Evolutionary conservation across 179 eudicot genomes (phyloP), one percentile per base, ranked within the genome.

Genomic region (Dionaea muscipula): DNA sequence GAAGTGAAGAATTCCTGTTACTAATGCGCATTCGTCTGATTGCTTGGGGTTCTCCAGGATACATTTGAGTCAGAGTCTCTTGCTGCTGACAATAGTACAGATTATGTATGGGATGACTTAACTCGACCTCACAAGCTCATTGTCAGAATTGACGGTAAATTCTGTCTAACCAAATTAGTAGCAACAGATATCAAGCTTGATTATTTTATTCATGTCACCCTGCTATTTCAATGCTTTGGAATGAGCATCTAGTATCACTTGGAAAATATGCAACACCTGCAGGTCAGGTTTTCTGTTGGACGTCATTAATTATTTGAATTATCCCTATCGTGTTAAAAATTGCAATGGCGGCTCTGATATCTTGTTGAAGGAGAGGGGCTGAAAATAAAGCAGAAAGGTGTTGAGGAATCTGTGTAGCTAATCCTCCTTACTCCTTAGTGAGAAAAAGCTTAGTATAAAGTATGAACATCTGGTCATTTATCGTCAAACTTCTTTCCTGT

Each of bases 41-140:
- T 53, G 38, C 33, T 63, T 35, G 45, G 23, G 16, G 51, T n/a
- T 52, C 48, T 63, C 39, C 85, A 93, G 99, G 96, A 77, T 64
- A 72, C 81, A 39, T 67, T 61, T 33, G 82, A 83, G 57, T 79
- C 83, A 54, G 94, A 83, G 70, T 76, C 68, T 67, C 81, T 93
- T 60, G 80, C 80, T 63, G 62, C 87, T 61, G 80, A 80, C 48
- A 65, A 61, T 63, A 68, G 62, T 68, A 78, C 75, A 56, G 52
- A 69, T 67, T 93, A 85, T 79, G 95, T 77, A 47, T 93, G 99
- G 99, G 96, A 88, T 61, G 85, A 93, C 75, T 57, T 77, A 65
- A 88, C 86, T 61, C 87, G 71, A 54, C 95, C 96, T 43, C 96
- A 73, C 64, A 81, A 76, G 70, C 84, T 93, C 52, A 76, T 93